Base-by-base conservation (phyloP, 306 rosid species). In the Fragaria ananassa region DNA sequence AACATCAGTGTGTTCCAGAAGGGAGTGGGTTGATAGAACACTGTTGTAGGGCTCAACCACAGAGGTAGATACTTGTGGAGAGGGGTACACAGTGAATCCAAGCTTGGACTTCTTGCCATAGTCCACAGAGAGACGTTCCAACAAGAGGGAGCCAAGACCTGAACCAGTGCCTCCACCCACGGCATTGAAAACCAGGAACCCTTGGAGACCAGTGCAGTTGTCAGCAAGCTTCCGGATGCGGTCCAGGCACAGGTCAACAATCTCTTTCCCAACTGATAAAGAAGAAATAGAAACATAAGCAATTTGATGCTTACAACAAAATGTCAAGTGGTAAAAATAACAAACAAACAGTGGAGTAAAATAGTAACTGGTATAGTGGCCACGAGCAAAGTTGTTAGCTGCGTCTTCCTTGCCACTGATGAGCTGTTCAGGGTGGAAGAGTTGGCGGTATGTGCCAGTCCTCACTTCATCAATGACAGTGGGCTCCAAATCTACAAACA, bases 91-190 rank as follows among this genome's bases (percentile, higher is more conserved):
- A 12, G 93, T 91, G 81, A 91, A 91, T 25, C 96, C 96, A 14
- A 91, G 93, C 90, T 91, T 91, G 23, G 96, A 91, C 76, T 91
- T 90, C 80, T 90, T 90, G 74, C 96, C 96, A 51, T 90, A 91
- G 82, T 91, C 96, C 66, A 91, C 96, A 0, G 96, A 91, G 39
- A 91, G 90, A 8, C 96, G 93, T 75, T 88, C 96, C 46, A 91
- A 77, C 42, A 91, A 81, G 75, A 91, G 96, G 64, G 96, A 91
- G 63, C 96, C 96, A 51, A 91, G 96, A 67, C 96, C 96, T 1
- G 96, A 91, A 19, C 96, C 96, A 44, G 96, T 91, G 75, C 96
- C 96, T 27, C 96, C 96, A 68, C 96, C 96, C 60, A 88, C 96
- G 37, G 96, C 96, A 80, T 88, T 91, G 83, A 91, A 88, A 56